These are phyloP conservation scores for Metschnikowia amazonensis DNA, from an alignment of 805 yeast genomes.

Conservation along the genomic window DNA sequence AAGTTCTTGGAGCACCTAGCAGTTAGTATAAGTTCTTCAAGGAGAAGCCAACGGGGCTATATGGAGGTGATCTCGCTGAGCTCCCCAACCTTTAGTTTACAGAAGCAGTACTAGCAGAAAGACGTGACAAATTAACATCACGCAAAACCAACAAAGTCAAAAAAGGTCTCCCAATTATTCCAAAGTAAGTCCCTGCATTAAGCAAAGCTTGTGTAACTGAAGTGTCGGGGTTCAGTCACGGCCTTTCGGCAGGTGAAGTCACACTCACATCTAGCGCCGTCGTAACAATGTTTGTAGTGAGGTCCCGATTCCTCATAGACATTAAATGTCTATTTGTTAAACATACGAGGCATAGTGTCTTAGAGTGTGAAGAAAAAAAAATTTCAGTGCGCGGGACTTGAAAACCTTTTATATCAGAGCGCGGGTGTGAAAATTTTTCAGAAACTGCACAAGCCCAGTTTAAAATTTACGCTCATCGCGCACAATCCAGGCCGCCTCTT, in stretches of 20 bases:
- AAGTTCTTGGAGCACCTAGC: slow-evolving; percentile 96
- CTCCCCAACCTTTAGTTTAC: slow-evolving; percentile 1
- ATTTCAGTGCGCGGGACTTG: neutral
- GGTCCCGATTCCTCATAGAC: slow-evolving; percentile 69
- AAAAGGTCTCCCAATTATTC: neutral
- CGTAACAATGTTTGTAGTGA: slow-evolving; percentile 29
- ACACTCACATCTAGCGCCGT: slow-evolving; percentile 7
- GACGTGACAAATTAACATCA: neutral
- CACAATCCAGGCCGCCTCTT: slow-evolving; percentile 1
- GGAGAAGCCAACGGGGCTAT: neutral
- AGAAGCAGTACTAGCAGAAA: slow-evolving; percentile 3
- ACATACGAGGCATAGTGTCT: slow-evolving; percentile 65
- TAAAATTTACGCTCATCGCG: slow-evolving; percentile 2
- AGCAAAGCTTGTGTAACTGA: slow-evolving; percentile 47
- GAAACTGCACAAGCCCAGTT: slow-evolving; percentile 2
- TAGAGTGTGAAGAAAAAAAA: slow-evolving; percentile 8
- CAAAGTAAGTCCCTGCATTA: neutral
- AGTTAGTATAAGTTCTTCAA: slow-evolving; percentile 23
- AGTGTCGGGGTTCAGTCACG: slow-evolving; percentile 88
- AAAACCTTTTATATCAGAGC: slow-evolving; percentile 5
- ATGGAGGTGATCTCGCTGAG: neutral
- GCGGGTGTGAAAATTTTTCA: slow-evolving; percentile 11
- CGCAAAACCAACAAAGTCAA: slow-evolving; percentile 1
- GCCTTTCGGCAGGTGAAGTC: slow-evolving; percentile 20
- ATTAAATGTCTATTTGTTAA: slow-evolving; percentile 13